Evolutionary conservation across 306 rosid species (phyloP), one percentile per base, ranked within the genome.

Genomic region (Ceratonia siliqua): DNA sequence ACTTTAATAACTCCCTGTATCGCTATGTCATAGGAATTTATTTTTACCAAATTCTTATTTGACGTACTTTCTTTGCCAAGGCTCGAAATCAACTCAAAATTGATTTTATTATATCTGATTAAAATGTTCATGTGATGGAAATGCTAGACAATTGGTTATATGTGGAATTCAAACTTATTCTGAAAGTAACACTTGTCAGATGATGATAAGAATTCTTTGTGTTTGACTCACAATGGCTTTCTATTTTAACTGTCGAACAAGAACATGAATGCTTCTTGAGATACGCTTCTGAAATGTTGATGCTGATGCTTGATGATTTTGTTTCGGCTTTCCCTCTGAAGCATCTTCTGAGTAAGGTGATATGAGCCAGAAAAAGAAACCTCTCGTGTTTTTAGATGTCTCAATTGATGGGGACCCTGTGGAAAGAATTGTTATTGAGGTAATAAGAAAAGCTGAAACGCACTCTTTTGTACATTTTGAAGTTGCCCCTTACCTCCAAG

Each of bases 361-460:
- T 52, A 89, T 94, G 97, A 83, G 84, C 83, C 72, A 79, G 89
- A 90, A 89, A 74, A 89, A 74, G 84, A 89, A 92, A 66, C 92
- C 90, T 33, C 64, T 13, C 68, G 97, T 95, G 30, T 95, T 90
- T 87, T 53, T 95, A 1, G 98, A 95, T 75, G 81, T 95, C 54
- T 90, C 96, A 28, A 67, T 90, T 70, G 90, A 84, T 65, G 97
- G 89, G 68, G 93, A 81, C 36, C 93, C 92, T 0, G 77, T 77
- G 70, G 90, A 89, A 81, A 85, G 78, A 76, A 72, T 92, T 78
- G 81, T 84, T 33, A 86, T 95, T 0, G 93, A 92, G 97, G 99
- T 95, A 84, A 62, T 59, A 41, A 20, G 57, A 35, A 58, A 71
- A 65, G 13, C 58, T 15, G 27, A 28, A 22, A 10, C 18, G 38